A percentile compares a stretch with the other conserved stretches of the same genome.
Conservation (phyloP, 768 basidiomycete species). For the Termitomyces eurrhizus region DNA sequence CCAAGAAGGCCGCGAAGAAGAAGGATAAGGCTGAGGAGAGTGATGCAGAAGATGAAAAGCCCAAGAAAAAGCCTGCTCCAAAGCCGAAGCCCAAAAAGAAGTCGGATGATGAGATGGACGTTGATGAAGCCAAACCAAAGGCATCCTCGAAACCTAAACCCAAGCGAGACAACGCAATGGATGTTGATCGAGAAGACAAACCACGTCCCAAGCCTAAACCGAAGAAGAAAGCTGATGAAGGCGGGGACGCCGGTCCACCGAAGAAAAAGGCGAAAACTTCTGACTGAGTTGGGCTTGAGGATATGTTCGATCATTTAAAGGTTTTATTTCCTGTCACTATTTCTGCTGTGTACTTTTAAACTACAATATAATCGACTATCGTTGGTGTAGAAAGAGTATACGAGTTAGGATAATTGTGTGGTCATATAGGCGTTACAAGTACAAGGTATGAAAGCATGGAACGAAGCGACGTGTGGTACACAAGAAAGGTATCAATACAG, state of each 20-base stretch:
- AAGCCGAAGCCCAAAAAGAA: constrained; percentile 47
- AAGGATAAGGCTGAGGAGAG: constrained; percentile 42
- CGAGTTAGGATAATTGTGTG: constrained; percentile 3
- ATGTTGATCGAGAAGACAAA: constrained; percentile 36
- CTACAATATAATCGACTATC: constrained; percentile 10
- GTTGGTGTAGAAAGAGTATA: constrained; percentile 4
- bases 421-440: constrained; percentile 8
- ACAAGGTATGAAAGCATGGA: constrained; percentile 6
- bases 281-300: constrained; percentile 23
- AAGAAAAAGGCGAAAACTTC: constrained; percentile 75
- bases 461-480: constrained; percentile 1
- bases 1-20: constrained; percentile 34
- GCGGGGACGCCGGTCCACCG: constrained; percentile 47
- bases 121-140: constrained; percentile 35
- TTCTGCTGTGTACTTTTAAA: constrained; percentile 14
- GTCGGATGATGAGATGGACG: constrained; percentile 42
- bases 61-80: constrained; percentile 36
- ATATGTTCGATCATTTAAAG: not conserved
- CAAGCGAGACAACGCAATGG: constrained; percentile 41
- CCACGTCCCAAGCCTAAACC: constrained; percentile 42
- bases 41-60: constrained; percentile 45
- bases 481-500: constrained; percentile 6
- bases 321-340: constrained; percentile 8
- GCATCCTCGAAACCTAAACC: constrained; percentile 32
- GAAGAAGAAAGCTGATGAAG: constrained; percentile 34